Evolutionary conservation across 495 filamentous ascomycete species (phyloP), one percentile per base, ranked within the genome.

Genomic region (Cairneyella variabilis): DNA sequence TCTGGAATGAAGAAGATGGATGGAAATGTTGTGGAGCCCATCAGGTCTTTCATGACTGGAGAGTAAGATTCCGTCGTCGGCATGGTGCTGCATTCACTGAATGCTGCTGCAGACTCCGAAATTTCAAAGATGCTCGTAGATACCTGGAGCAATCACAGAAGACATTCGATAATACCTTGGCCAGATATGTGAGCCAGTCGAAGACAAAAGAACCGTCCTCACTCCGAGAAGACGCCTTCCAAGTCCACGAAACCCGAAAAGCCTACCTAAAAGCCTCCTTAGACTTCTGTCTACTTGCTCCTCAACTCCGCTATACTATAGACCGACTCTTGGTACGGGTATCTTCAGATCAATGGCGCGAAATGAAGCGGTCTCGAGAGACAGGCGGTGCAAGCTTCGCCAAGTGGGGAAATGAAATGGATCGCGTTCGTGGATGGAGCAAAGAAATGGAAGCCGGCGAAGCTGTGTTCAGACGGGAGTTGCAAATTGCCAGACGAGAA

Each of bases 171-270:
- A 77, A 77, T 27, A 77, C 89, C 10, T 76, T 95, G 37, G 78
- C 89, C 26, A 79, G 91, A 39, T 97, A 95, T 64, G 76, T 86
- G 3, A 72, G 76, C 4, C 92, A 96, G 69, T 85, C 84, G 26
- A 98, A 96, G 70, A 86, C 89, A 2, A 97, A 97, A 69, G 93
- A 98, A 66, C 80, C 91, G 6, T 95, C 90, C 11, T 78, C 89
- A 0, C 73, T 98, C 47, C 76, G 95, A 42, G 93, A 98, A 67
- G 93, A 98, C 69, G 92, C 95, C 0, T 98, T 97, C 62, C 85
- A 93, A 66, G 83, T 98, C 30, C 93, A 96, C 58, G 95, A 97
- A 76, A 88, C 91, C 14, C 83, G 92, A 43, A 92, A 91, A 67
- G 82, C 83, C 16, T 98, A 97, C 63, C 76, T 97, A 20, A 92